Evolutionary conservation across 371 early-diverging fungal species (phyloP).

Genomic region (Rhizopus arrhizus): DNA sequence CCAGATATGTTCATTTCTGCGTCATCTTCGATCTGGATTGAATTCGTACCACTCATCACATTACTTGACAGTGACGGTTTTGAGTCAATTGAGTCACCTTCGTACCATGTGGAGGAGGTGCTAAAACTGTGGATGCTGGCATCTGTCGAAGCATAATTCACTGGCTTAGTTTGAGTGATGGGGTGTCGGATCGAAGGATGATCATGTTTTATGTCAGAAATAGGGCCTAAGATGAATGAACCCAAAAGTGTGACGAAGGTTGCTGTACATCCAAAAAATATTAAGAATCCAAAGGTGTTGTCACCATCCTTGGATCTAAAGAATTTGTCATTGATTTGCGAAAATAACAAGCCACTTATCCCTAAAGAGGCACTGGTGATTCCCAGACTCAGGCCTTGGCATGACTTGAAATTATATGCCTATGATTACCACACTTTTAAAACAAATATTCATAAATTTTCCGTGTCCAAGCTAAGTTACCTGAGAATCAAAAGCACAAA

Average conservation of each 20-base stretch:
- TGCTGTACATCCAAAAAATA: slow-evolving; percentile 35
- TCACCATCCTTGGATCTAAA: slow-evolving; percentile 28
- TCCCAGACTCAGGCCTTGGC: slow-evolving; percentile 53
- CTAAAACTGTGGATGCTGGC: slow-evolving; percentile 23
- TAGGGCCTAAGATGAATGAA: slow-evolving; percentile 36
- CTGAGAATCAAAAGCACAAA: slow-evolving; percentile 51
- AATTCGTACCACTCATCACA: slow-evolving; percentile 10
- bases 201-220: neutral
- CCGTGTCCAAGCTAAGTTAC: slow-evolving; percentile 16
- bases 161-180: neutral
- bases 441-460: neutral
- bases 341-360: slow-evolving; percentile 50
- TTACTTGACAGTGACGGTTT: slow-evolving; percentile 16
- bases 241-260: slow-evolving; percentile 28
- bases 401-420: slow-evolving; percentile 43
- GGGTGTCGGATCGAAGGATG: neutral
- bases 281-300: slow-evolving; percentile 35
- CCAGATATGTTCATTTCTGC: slow-evolving; percentile 22
- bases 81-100: slow-evolving; percentile 9
- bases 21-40: slow-evolving; percentile 6
- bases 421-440: slow-evolving; percentile 2
- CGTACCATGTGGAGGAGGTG: slow-evolving; percentile 21
- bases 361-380: slow-evolving; percentile 47
- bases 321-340: slow-evolving; percentile 48
- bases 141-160: slow-evolving; percentile 2